A percentile compares a stretch with the other conserved stretches of the same genome.
phyloP scores from a whole-genome alignment of 495 filamentous ascomycete genomes.

The Trichocladium uniseriatum region DNA sequence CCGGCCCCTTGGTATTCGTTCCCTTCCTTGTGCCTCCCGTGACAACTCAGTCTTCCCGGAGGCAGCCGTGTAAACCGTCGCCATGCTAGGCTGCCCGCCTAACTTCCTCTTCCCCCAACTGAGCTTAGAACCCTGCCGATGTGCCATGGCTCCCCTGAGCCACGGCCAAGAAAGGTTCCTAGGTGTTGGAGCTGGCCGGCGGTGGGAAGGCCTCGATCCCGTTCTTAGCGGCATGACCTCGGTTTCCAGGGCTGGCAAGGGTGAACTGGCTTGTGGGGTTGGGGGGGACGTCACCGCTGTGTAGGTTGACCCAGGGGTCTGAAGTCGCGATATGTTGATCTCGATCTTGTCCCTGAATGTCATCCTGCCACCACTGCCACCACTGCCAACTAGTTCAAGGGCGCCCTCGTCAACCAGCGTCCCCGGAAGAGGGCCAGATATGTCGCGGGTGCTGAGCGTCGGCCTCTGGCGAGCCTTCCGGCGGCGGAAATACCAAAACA shows the following conservation, averaged over 20 bases:
- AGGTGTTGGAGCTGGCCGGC: slow-evolving; percentile 2
- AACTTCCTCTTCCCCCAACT: slow-evolving; percentile 3
- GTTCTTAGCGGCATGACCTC: slow-evolving; percentile 4
- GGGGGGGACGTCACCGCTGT: neutral
- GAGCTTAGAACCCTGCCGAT: slow-evolving; percentile 1
- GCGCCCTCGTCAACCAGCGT: slow-evolving; percentile 13
- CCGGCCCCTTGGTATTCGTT: neutral
- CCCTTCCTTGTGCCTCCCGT: neutral
- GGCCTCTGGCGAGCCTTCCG: slow-evolving; percentile 5
- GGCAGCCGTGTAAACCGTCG: slow-evolving; percentile 13
- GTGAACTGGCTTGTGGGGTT: neutral
- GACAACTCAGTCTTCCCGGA: slow-evolving; percentile 3
- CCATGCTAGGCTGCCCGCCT: slow-evolving; percentile 4
- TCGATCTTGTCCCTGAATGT: slow-evolving; percentile 24
- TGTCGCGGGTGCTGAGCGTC: slow-evolving; percentile 21
- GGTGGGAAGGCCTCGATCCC: slow-evolving; percentile 5
- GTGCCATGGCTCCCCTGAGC: slow-evolving; percentile 8
- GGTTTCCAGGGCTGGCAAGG: neutral
- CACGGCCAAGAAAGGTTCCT: slow-evolving; percentile 22
- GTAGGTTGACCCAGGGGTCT: slow-evolving; percentile 27
- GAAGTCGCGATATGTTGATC: slow-evolving; percentile 29
- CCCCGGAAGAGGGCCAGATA: slow-evolving; percentile 36
- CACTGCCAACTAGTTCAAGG: slow-evolving; percentile 8
- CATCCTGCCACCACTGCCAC: slow-evolving; percentile 2
- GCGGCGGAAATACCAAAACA: slow-evolving; percentile 22